Evolutionary conservation across 116 monocot genomes (phyloP).

Genomic region (Iris pallida): DNA sequence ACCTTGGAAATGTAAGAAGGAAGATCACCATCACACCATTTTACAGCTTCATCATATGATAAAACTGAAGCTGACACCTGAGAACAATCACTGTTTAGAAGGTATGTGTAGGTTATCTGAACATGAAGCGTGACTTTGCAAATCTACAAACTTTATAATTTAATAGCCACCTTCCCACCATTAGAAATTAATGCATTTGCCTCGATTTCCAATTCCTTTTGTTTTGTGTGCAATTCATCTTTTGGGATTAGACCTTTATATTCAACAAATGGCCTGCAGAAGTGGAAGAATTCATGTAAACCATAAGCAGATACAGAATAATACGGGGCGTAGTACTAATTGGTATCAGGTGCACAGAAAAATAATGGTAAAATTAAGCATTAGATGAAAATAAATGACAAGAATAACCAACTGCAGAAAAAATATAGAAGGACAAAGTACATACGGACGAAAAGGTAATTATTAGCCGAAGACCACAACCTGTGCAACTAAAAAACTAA

Average conservation of each 20-base stretch:
- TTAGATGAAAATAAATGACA: too few species aligned
- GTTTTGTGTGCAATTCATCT: constrained; percentile 48
- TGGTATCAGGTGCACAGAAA: not conserved
- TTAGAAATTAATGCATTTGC: constrained; percentile 52
- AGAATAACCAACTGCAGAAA: too few species aligned
- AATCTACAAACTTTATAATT: constrained; percentile 1
- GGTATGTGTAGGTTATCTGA: not conserved
- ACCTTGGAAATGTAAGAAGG: constrained; percentile 75
- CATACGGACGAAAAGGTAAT: too few species aligned
- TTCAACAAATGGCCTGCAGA: constrained; percentile 72
- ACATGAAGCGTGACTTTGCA: not conserved
- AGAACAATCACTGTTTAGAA: not conserved
- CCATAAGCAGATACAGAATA: not conserved
- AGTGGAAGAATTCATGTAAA: not conserved
- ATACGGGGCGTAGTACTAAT: not conserved
- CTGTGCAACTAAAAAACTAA: too few species aligned
- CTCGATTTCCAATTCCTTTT: constrained; percentile 54
- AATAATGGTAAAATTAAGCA: not conserved
- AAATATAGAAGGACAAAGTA: too few species aligned
- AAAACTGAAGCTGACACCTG: constrained; percentile 58
- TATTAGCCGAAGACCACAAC: too few species aligned
- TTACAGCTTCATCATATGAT: constrained; percentile 60
- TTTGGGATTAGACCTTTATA: constrained; percentile 57
- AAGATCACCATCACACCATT: constrained; percentile 56
- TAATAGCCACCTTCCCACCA: constrained; percentile 44